Evolutionary conservation across 2,329 filamentous ascomycete species (phyloP).

Genomic region (Mariannaea sp.): DNA sequence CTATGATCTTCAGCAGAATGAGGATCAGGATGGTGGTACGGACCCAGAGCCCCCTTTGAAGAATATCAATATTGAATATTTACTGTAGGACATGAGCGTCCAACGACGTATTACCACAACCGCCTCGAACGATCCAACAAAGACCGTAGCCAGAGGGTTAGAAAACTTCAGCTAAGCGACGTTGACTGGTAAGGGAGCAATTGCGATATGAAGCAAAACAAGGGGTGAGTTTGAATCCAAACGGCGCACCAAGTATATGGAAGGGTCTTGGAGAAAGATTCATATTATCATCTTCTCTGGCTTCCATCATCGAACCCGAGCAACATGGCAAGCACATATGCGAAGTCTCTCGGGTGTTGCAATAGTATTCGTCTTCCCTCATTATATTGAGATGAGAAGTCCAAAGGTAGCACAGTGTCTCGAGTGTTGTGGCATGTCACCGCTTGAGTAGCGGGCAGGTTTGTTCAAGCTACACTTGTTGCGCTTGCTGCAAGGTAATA

Average conservation of each 20-base stretch:
- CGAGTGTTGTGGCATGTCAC: not conserved
- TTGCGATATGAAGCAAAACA: not conserved
- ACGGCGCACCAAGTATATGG: constrained; percentile 17
- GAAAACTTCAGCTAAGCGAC: constrained; percentile 93
- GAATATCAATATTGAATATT: constrained; percentile 55
- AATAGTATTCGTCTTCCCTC: not conserved
- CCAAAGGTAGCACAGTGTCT: not conserved
- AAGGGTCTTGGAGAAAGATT: constrained; percentile 6
- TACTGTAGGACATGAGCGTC: constrained; percentile 55
- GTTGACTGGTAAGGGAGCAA: constrained; percentile 83
- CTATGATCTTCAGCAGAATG: constrained; percentile 86
- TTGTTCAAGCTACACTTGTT: not conserved
- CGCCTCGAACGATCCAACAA: constrained; percentile 60
- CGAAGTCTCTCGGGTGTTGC: not conserved
- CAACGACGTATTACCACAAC: constrained; percentile 55
- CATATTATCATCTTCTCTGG: not conserved
- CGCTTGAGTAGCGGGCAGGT: not conserved
- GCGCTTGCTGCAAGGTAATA: not conserved
- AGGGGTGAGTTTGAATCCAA: constrained; percentile 6
- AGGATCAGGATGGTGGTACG: constrained; percentile 74
- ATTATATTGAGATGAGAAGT: not conserved
- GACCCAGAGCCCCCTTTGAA: constrained; percentile 20
- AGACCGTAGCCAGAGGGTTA: constrained; percentile 78
- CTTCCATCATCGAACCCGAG: constrained; percentile 2
- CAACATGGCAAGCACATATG: not conserved